These are phyloP conservation scores for Phialophora expanda DNA, from an alignment of 2,329 filamentous ascomycete species.

Conservation along the genomic window DNA sequence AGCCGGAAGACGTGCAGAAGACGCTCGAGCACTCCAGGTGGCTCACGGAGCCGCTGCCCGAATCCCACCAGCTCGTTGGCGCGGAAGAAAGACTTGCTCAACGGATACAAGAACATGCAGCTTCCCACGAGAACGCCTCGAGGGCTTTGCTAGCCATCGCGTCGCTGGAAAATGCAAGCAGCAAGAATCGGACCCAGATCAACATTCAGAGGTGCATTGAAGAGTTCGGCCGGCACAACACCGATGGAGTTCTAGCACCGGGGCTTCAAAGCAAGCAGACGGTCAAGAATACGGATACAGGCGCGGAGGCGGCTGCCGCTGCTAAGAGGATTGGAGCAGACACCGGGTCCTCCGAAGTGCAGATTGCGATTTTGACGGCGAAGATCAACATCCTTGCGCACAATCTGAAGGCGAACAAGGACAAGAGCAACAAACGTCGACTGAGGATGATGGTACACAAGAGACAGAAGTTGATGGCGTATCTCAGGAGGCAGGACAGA, in stretches of 20 bases:
- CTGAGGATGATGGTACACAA: conserved; percentile 83
- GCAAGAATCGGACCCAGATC: conserved; percentile 76
- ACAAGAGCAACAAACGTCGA: conserved; percentile 94
- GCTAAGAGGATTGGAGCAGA: conserved; percentile 76
- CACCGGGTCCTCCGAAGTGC: conserved; percentile 95
- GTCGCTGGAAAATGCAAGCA: conserved; percentile 74
- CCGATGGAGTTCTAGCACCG: conserved; percentile 71
- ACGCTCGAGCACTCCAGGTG: conserved; percentile 71
- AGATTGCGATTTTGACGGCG: conserved; percentile 90
- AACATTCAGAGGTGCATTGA: conserved; percentile 86
- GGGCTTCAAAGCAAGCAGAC: conserved; percentile 53
- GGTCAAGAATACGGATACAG: conserved; percentile 4
- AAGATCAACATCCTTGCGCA: conserved; percentile 85
- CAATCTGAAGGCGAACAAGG: conserved; percentile 70
- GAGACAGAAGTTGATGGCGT: conserved; percentile 84
- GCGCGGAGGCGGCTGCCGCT: conserved; percentile 39
- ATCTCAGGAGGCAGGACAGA: conserved; percentile 86
- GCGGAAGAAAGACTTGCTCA: conserved; percentile 52
- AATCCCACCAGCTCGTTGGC: conserved; percentile 28
- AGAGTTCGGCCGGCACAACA: conserved; percentile 88
- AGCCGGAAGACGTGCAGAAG: conserved; percentile 67
- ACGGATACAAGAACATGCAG: conserved; percentile 35
- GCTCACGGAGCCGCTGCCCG: conserved; percentile 57
- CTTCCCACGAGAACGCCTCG: conserved; percentile 70
- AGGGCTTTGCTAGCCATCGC: conserved; percentile 82